A percentile compares a stretch with the other conserved stretches of the same genome.
Evolutionary conservation across 1,284 basidiomycete species (phyloP).

Genomic region (Cryptococcus wingfieldii): DNA sequence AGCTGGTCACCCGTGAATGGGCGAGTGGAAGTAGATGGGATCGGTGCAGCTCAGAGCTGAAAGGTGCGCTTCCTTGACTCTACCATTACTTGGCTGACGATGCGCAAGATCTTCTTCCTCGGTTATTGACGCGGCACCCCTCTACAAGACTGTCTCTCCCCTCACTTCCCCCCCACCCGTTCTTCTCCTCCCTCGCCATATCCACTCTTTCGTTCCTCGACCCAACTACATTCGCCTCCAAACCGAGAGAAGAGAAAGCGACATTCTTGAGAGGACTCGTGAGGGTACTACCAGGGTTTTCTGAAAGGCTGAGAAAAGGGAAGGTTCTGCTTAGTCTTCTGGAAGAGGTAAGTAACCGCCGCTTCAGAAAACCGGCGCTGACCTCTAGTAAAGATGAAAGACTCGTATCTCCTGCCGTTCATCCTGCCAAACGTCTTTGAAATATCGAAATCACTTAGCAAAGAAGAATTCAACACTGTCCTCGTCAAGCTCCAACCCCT

Average conservation of each 20-base stretch:
- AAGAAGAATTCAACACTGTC: conserved; percentile 73
- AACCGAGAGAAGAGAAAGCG: conserved; percentile 90
- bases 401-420: conserved; percentile 83
- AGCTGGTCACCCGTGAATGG: conserved; percentile 32
- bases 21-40: conserved; percentile 42
- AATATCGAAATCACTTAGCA: conserved; percentile 73
- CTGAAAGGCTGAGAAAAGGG: conserved; percentile 75
- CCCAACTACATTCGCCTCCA: conserved; percentile 88
- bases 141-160: conserved; percentile 68
- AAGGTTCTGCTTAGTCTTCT: conserved; percentile 94
- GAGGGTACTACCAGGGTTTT: conserved; percentile 77
- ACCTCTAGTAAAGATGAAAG: conserved; percentile 69
- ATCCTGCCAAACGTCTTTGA: conserved; percentile 97
- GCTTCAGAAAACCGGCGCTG: conserved; percentile 4
- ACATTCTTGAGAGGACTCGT: conserved; percentile 90
- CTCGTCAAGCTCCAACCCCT: conserved; percentile 85
- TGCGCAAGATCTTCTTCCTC: conserved; percentile 63
- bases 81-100: neutral
- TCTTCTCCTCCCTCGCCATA: conserved; percentile 95
- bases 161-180: conserved; percentile 73
- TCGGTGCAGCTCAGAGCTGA: conserved; percentile 37
- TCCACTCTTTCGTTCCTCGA: conserved; percentile 96
- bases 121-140: conserved; percentile 74
- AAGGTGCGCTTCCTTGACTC: conserved; percentile 26
- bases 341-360: conserved; percentile 65